Evolutionary conservation across 1,284 basidiomycete genomes (phyloP).

Genomic region (Takashimella tepidaria): DNA sequence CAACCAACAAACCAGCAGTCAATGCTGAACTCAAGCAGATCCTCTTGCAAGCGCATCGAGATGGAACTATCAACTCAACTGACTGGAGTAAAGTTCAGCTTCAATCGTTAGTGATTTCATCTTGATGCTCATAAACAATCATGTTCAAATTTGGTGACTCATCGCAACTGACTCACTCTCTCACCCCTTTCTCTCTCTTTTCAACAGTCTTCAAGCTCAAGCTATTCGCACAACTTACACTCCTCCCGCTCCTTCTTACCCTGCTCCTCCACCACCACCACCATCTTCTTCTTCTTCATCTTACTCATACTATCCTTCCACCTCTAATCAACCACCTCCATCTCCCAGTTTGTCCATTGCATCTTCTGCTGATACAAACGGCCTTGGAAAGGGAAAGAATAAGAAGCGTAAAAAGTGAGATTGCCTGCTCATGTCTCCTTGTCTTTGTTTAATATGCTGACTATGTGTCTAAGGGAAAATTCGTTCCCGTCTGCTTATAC

Average conservation of each 20-base stretch:
- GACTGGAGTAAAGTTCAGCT: constrained; percentile 46
- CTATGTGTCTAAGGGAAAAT: background rate
- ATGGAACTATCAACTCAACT: constrained; percentile 42
- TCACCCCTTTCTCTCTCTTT: too few relatives aligned
- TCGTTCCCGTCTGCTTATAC: constrained; percentile 20
- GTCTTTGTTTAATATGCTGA: background rate
- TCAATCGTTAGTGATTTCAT: constrained; percentile 28
- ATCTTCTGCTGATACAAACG: background rate
- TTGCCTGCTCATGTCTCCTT: background rate
- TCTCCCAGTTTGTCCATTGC: background rate
- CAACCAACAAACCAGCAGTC: constrained; percentile 45
- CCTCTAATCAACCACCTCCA: constrained; percentile 4
- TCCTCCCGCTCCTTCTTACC: constrained; percentile 4
- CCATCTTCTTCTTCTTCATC: background rate
- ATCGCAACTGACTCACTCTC: too few relatives aligned
- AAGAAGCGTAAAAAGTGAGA: constrained; percentile 41
- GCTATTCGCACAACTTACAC: constrained; percentile 19
- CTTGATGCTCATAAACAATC: background rate
- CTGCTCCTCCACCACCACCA: background rate
- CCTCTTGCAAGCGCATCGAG: constrained; percentile 43
- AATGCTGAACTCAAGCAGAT: constrained; percentile 46
- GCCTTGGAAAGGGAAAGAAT: constrained; percentile 19
- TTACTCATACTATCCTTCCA: background rate
- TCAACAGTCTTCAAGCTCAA: constrained; percentile 35
- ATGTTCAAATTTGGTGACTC: background rate